Conservation (phyloP, 768 basidiomycete species). For the Kwoniella mangroviensis region DNA sequence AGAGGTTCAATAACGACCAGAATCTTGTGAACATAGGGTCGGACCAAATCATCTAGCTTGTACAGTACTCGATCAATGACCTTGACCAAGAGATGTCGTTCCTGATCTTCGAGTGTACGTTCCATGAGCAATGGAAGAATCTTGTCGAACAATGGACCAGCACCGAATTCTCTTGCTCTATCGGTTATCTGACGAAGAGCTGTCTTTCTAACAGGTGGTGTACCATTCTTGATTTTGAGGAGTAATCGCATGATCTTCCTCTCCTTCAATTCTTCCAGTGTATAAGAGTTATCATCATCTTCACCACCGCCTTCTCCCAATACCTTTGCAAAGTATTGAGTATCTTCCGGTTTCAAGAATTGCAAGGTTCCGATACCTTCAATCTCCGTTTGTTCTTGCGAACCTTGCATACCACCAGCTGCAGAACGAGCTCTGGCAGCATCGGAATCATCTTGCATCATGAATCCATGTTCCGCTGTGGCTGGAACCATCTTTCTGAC, state of each 20-base stretch:
- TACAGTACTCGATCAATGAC: conserved; percentile 98
- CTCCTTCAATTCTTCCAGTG: conserved; percentile 98
- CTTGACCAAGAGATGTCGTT: conserved; percentile 95
- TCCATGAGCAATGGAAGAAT: conserved; percentile 95
- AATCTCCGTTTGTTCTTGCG: conserved; percentile 93
- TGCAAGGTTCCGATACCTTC: conserved; percentile 95
- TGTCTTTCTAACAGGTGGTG: conserved; percentile 96
- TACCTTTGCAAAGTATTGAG: conserved; percentile 96
- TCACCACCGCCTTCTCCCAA: conserved; percentile 61
- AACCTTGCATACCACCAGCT: conserved; percentile 78
- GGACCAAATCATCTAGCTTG: conserved; percentile 97
- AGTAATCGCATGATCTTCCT: conserved; percentile 98
- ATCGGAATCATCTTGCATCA: conserved; percentile 86
- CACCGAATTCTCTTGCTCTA: conserved; percentile 97
- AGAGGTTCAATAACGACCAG: conserved; percentile 98
- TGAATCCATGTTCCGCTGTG: conserved; percentile 79
- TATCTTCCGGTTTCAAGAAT: conserved; percentile 98
- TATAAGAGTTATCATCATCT: conserved; percentile 89
- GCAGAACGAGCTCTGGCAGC: conserved; percentile 86
- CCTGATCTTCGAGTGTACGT: conserved; percentile 87
- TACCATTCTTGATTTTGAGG: conserved; percentile 99
- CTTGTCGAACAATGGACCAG: conserved; percentile 97
- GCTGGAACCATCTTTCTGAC: conserved; percentile 64
- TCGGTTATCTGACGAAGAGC: conserved; percentile 98
- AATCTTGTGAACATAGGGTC: conserved; percentile 99